A percentile compares a stretch with the other conserved stretches of the same genome.
phyloP scores from a whole-genome alignment of 208 protist species.

The Acanthamoeba castellanii region DNA sequence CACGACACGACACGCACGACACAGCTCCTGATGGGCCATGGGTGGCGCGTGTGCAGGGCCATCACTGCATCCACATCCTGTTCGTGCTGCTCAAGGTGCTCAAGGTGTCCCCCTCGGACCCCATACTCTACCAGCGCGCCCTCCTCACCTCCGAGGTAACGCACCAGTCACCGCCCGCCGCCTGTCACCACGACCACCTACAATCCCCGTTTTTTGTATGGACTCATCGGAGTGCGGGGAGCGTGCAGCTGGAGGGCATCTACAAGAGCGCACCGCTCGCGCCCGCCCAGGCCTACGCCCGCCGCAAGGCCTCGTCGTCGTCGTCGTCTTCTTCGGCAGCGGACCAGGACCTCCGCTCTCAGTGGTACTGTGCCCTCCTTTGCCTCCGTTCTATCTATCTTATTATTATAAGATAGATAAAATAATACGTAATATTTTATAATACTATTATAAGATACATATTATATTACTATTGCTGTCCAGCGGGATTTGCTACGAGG shows the following conservation, averaged over 20 bases:
- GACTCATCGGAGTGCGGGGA: no score
- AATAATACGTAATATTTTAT: no score
- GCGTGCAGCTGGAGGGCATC: background rate
- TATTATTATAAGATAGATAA: no score
- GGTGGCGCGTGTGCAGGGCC: constrained; percentile 24
- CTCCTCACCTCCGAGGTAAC: constrained; percentile 54
- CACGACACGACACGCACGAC: no score
- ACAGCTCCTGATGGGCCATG: no score
- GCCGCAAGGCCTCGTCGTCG: background rate
- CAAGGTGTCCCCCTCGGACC: constrained; percentile 7
- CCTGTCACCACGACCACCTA: no score
- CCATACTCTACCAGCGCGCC: constrained; percentile 47
- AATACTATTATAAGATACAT: no score
- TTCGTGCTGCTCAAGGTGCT: constrained; percentile 49
- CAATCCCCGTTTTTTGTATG: no score
- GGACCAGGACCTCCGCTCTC: background rate
- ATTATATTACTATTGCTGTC: no score
- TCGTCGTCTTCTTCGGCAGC: background rate
- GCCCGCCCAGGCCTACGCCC: background rate
- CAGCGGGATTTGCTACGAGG: constrained; percentile 63
- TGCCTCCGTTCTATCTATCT: no score
- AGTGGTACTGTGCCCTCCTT: background rate
- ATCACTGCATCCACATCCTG: constrained; percentile 56
- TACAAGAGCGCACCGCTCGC: background rate
- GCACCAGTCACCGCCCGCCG: background rate